A percentile compares a stretch with the other conserved stretches of the same genome.
Conservation (phyloP, 2,329 filamentous ascomycete genomes). For the Ascochyta fabae region DNA sequence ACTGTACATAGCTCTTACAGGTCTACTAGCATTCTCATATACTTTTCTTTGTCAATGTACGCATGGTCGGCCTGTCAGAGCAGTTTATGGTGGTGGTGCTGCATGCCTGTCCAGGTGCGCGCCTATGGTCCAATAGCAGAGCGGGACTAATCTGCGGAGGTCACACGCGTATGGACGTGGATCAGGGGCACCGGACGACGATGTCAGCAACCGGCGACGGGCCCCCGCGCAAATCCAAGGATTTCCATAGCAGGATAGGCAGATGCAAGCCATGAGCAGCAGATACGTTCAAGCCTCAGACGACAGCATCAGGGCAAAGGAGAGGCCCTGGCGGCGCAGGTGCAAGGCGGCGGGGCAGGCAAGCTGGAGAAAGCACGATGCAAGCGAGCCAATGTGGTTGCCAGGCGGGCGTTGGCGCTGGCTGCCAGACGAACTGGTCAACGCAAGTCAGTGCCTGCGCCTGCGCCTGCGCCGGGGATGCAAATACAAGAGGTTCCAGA, state of each 20-base stretch:
- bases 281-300: background rate
- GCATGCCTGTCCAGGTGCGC: no score
- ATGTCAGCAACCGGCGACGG: background rate
- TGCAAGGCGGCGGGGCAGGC: conserved; percentile 21
- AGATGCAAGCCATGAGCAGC: background rate
- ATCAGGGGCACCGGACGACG: conserved; percentile 11
- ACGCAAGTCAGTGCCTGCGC: no score
- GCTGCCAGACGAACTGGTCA: conserved; percentile 1
- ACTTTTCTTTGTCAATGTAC: background rate
- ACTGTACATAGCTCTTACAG: conserved; percentile 9
- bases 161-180: conserved; percentile 9
- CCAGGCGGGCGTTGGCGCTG: conserved; percentile 17
- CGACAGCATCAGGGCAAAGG: background rate
- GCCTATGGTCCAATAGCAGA: conserved; percentile 11
- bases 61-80: background rate
- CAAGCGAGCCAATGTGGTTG: conserved; percentile 38
- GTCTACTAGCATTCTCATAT: conserved; percentile 1
- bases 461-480: conserved; percentile 1
- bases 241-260: background rate
- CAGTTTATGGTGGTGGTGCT: no score
- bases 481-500: conserved; percentile 8
- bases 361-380: conserved; percentile 29
- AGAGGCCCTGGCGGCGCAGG: conserved; percentile 15
- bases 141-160: conserved; percentile 9
- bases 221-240: background rate